phyloP scores from a whole-genome alignment of 805 yeast genomes.

The Kodamaea leandrae region DNA sequence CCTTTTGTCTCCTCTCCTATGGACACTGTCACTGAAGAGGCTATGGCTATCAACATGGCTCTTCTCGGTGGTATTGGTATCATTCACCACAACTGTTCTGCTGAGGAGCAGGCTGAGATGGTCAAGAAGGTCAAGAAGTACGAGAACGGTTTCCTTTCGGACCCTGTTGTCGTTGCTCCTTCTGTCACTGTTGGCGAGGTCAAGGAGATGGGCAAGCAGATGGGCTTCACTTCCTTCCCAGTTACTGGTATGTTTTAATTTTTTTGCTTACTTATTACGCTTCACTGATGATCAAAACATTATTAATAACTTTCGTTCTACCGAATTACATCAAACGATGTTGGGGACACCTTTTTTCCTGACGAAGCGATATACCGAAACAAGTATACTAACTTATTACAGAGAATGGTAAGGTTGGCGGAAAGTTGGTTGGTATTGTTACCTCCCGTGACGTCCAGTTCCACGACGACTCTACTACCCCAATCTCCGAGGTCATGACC shows the following conservation, averaged over 20 bases:
- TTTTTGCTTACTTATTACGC: no score
- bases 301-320: constrained; percentile 98
- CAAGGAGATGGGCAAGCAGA: constrained; percentile 60
- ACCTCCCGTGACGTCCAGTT: constrained; percentile 97
- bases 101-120: constrained; percentile 98
- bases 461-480: constrained; percentile 65
- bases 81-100: constrained; percentile 93
- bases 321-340: constrained; percentile 96
- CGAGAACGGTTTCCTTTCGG: constrained; percentile 96
- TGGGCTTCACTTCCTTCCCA: constrained; percentile 97
- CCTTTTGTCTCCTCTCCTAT: constrained; percentile 98
- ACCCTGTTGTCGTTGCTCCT: constrained; percentile 86
- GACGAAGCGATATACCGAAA: constrained; percentile 6
- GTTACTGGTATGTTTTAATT: constrained; percentile 87
- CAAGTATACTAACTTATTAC: constrained; percentile 15
- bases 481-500: constrained; percentile 84
- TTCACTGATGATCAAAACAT: constrained; percentile 55
- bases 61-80: constrained; percentile 98
- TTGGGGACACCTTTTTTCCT: constrained; percentile 65
- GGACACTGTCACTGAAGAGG: constrained; percentile 98
- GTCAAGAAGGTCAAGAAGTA: constrained; percentile 93
- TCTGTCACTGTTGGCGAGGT: constrained; percentile 76
- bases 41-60: constrained; percentile 98
- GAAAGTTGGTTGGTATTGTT: constrained; percentile 90
- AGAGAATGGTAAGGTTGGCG: constrained; percentile 85